A percentile compares a stretch with the other conserved stretches of the same genome.
phyloP scores from a whole-genome alignment of 148 eudicot genomes.

The Amaranthus hypochondriacus region DNA sequence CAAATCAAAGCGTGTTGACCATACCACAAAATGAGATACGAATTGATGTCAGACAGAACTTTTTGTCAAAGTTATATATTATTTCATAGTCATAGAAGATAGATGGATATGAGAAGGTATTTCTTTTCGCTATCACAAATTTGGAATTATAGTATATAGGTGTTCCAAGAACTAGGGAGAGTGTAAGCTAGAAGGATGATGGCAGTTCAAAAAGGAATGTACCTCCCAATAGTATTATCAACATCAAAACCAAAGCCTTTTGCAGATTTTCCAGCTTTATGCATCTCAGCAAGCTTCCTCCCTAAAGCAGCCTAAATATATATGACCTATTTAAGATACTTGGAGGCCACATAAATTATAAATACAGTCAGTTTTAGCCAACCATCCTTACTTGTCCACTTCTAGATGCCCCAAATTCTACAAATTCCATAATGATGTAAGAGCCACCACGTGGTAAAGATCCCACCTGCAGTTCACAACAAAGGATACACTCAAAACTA shows the following conservation, averaged over 20 bases:
- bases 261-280: conserved; percentile 73
- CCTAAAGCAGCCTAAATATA: conserved; percentile 70
- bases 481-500: conserved; percentile 17
- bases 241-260: conserved; percentile 92
- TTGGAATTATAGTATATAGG: background rate
- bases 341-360: background rate
- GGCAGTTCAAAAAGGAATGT: conserved; percentile 5
- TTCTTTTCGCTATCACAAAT: background rate
- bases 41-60: background rate
- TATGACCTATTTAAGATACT: conserved; percentile 22
- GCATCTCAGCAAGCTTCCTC: conserved; percentile 94
- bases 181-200: background rate
- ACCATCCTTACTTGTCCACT: conserved; percentile 62
- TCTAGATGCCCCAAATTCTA: conserved; percentile 84
- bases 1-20: background rate
- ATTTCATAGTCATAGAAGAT: background rate
- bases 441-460: conserved; percentile 83
- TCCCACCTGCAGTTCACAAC: conserved; percentile 59
- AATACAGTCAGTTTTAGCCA: background rate
- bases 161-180: background rate
- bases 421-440: conserved; percentile 89
- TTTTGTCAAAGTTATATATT: too few species aligned
- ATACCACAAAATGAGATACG: background rate
- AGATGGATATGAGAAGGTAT: background rate
- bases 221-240: conserved; percentile 97